A percentile compares a stretch with the other conserved stretches of the same genome.
These are phyloP conservation scores for Lolium multiflorum DNA, from an alignment of 176 grass and related monocot species.

Conservation along the genomic window DNA sequence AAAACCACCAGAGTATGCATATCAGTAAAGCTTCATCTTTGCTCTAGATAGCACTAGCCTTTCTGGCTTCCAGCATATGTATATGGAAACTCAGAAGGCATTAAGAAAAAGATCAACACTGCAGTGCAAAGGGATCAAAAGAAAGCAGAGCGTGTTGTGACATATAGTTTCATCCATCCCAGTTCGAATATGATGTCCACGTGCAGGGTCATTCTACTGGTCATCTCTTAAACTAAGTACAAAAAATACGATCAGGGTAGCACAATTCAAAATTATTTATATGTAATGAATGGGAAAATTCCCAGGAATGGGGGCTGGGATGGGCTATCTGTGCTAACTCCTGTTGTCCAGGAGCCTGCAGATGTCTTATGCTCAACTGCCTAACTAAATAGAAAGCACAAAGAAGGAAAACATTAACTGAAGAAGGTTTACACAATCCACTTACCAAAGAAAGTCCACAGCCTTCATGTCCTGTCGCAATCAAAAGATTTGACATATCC, in stretches of 20 bases:
- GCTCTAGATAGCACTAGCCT: background rate
- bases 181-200: constrained; percentile 12
- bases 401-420: constrained; percentile 22
- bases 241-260: background rate
- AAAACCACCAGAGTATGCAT: background rate
- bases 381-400: constrained; percentile 15
- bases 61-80: background rate
- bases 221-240: background rate
- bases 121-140: background rate
- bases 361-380: constrained; percentile 22
- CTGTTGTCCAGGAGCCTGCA: background rate
- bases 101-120: background rate
- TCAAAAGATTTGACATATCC: constrained; percentile 72
- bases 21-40: background rate
- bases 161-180: constrained; percentile 16
- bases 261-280: background rate
- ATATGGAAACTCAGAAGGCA: constrained; percentile 10
- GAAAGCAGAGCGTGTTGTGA: background rate
- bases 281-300: background rate
- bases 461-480: constrained; percentile 97
- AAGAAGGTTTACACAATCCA: constrained; percentile 20
- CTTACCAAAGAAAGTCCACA: constrained; percentile 91
- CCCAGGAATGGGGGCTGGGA: background rate
- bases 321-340: constrained; percentile 24
- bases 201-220: constrained; percentile 2